Conservation (phyloP, 805 yeast species). For the Yamadazyma laniorum region DNA sequence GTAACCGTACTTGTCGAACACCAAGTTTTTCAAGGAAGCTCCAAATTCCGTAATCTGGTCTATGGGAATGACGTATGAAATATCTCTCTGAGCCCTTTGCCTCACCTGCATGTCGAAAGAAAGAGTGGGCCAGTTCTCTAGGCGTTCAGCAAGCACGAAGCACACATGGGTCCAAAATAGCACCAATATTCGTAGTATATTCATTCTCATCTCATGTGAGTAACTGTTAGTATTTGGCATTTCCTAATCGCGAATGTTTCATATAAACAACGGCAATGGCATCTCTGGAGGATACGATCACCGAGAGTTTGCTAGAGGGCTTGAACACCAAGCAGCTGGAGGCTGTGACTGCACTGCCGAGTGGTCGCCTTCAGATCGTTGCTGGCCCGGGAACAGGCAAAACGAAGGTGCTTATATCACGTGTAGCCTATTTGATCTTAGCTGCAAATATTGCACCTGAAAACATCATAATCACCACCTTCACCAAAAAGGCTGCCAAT, state of each 20-base stretch:
- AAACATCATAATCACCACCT: constrained; percentile 79
- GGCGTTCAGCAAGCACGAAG: not conserved
- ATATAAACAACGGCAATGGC: not conserved
- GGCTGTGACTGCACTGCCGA: constrained; percentile 44
- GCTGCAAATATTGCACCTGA: constrained; percentile 54
- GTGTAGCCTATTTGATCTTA: constrained; percentile 70
- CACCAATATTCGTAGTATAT: not conserved
- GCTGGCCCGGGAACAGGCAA: constrained; percentile 74
- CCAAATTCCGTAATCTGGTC: constrained; percentile 35
- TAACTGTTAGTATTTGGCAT: no score
- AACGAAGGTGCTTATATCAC: constrained; percentile 75
- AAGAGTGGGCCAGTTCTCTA: constrained; percentile 17
- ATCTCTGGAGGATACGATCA: not conserved
- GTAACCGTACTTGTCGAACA: constrained; percentile 34
- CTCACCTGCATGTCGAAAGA: constrained; percentile 17
- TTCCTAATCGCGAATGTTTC: no score
- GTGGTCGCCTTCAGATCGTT: constrained; percentile 45
- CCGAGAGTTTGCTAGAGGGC: constrained; percentile 1
- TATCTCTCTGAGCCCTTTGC: constrained; percentile 35
- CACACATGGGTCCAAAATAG: not conserved
- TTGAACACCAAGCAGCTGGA: constrained; percentile 40
- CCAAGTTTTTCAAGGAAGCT: constrained; percentile 24
- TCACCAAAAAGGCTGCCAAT: constrained; percentile 87
- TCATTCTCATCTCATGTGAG: not conserved
- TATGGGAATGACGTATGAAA: constrained; percentile 27